phyloP scores from a whole-genome alignment of 1,284 basidiomycete genomes.

The Leucoagaricus sp. region DNA sequence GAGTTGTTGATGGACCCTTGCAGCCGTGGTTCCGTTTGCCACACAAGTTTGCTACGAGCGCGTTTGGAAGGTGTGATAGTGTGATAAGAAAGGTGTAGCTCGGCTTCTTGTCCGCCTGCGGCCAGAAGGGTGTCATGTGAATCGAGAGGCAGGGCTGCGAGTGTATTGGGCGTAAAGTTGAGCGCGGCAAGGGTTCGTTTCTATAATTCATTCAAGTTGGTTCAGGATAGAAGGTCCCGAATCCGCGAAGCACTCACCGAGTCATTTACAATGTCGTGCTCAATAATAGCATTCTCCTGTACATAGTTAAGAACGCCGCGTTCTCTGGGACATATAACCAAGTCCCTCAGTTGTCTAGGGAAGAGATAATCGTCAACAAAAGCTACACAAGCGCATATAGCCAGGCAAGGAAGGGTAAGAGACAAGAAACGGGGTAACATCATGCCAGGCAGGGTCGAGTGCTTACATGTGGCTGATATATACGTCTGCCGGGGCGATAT shows the following conservation, averaged over 20 bases:
- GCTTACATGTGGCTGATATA: constrained; percentile 75
- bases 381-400: background rate
- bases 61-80: constrained; percentile 23
- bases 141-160: constrained; percentile 59
- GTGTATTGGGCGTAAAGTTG: constrained; percentile 67
- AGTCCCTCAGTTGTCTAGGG: constrained; percentile 71
- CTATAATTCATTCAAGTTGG: constrained; percentile 30
- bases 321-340: constrained; percentile 72
- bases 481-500: constrained; percentile 49
- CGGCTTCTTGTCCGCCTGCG: constrained; percentile 80
- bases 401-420: background rate
- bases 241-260: constrained; percentile 42
- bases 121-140: constrained; percentile 67
- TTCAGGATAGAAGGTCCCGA: background rate
- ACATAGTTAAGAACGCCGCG: constrained; percentile 71
- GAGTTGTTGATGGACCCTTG: constrained; percentile 83
- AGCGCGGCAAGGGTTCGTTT: constrained; percentile 54
- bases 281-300: constrained; percentile 55
- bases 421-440: background rate
- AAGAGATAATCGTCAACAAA: constrained; percentile 1
- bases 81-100: constrained; percentile 47
- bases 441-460: background rate
- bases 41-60: constrained; percentile 36
- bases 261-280: constrained; percentile 61
- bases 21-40: constrained; percentile 59